Conservation (phyloP, 495 filamentous ascomycete genomes). For the Bacidia rubella region DNA sequence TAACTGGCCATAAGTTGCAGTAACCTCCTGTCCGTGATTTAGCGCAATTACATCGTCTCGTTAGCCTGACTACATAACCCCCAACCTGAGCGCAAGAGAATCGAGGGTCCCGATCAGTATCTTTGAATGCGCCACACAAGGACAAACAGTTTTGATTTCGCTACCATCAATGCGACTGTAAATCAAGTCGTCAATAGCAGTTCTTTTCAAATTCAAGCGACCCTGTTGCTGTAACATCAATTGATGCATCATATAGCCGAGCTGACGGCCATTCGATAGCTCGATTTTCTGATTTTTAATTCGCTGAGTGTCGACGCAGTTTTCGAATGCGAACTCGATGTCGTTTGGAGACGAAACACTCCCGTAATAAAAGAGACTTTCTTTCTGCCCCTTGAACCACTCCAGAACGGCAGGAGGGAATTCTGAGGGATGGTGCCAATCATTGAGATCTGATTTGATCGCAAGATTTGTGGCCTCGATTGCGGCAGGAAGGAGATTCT, state of each 20-base stretch:
- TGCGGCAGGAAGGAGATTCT: constrained; percentile 1
- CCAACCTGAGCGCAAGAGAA: constrained; percentile 1
- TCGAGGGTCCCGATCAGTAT: not conserved
- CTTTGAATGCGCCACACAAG: not conserved
- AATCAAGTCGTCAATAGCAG: constrained; percentile 1
- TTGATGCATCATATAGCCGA: constrained; percentile 1
- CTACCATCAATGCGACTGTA: constrained; percentile 2
- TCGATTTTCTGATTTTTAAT: not conserved
- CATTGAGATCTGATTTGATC: constrained; percentile 3
- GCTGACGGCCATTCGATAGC: not conserved
- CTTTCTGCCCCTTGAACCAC: constrained; percentile 2
- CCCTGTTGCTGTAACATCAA: not conserved
- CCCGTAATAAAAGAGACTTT: constrained; percentile 1
- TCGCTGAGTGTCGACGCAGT: constrained; percentile 1
- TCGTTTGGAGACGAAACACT: constrained; percentile 2
- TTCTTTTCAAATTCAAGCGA: not conserved
- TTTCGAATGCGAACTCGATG: constrained; percentile 2
- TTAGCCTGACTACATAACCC: not conserved
- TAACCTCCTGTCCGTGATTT: not conserved
- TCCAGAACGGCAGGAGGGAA: not conserved
- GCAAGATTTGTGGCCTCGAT: constrained; percentile 2
- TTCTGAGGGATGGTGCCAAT: constrained; percentile 3
- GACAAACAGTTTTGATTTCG: not conserved
- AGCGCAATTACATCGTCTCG: not conserved
- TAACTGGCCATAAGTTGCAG: not conserved